These are phyloP conservation scores for Xylariaceae sp. DNA, from an alignment of 2,329 filamentous ascomycete genomes.

Conservation along the genomic window DNA sequence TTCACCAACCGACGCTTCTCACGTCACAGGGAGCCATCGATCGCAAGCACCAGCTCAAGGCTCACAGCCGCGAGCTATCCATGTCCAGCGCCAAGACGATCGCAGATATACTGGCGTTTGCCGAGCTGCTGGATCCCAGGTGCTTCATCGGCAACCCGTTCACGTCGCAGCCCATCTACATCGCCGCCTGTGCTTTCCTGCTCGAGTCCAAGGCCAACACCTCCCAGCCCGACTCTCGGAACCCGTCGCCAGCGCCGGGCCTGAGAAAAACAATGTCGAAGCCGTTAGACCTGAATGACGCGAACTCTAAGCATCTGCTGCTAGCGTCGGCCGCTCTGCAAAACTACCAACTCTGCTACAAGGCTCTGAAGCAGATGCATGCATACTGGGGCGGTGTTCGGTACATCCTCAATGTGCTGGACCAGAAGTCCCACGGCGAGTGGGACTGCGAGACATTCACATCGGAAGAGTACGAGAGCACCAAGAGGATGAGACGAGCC, in stretches of 20 bases:
- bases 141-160: conserved; percentile 86
- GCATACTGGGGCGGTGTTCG: conserved; percentile 81
- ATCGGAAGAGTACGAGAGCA: conserved; percentile 71
- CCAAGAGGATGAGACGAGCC: conserved; percentile 45
- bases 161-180: conserved; percentile 85
- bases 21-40: conserved; percentile 62
- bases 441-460: conserved; percentile 68
- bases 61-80: conserved; percentile 73
- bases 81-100: conserved; percentile 92
- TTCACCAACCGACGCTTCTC: conserved; percentile 78
- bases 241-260: conserved; percentile 43
- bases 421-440: conserved; percentile 83
- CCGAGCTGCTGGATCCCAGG: conserved; percentile 77
- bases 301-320: conserved; percentile 62
- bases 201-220: conserved; percentile 73
- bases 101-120: conserved; percentile 80
- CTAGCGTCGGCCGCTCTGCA: conserved; percentile 77
- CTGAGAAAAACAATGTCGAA: conserved; percentile 21
- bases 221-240: conserved; percentile 59
- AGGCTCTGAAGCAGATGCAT: conserved; percentile 74
- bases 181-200: conserved; percentile 82
- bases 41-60: conserved; percentile 64
- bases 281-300: conserved; percentile 30
- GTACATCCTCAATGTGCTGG: conserved; percentile 79
- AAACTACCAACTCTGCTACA: conserved; percentile 83